Conservation (phyloP, 2,329 filamentous ascomycete genomes). For the Fusarium brachygibbosum region DNA sequence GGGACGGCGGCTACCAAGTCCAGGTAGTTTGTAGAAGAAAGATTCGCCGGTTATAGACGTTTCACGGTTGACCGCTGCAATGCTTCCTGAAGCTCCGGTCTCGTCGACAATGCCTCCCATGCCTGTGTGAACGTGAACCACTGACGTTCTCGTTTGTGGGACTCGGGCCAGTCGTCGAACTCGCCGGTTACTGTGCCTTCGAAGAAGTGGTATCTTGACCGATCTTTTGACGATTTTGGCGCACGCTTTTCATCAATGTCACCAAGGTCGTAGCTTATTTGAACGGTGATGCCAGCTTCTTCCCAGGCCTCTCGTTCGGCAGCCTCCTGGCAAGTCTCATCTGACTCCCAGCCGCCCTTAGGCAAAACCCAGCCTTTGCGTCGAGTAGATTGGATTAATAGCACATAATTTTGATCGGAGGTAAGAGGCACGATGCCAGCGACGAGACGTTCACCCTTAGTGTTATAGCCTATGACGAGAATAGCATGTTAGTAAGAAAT, state of each 20-base stretch:
- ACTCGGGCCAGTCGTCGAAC: constrained; percentile 92
- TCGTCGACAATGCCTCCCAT: constrained; percentile 78
- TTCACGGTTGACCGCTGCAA: constrained; percentile 83
- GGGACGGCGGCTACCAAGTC: constrained; percentile 2
- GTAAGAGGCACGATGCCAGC: constrained; percentile 94
- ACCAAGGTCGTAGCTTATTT: constrained; percentile 86
- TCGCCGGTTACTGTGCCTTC: constrained; percentile 90
- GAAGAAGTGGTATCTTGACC: constrained; percentile 81
- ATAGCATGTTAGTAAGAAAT: constrained; percentile 39
- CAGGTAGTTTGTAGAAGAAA: constrained; percentile 4
- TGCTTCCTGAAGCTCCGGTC: constrained; percentile 91
- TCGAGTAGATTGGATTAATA: constrained; percentile 92
- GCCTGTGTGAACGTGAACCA: constrained; percentile 92
- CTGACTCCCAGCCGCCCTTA: constrained; percentile 97
- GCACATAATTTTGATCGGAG: constrained; percentile 85
- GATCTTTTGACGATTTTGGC: constrained; percentile 77
- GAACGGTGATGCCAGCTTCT: constrained; percentile 92
- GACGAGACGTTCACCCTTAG: constrained; percentile 92
- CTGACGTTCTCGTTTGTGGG: constrained; percentile 87
- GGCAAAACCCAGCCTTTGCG: constrained; percentile 96
- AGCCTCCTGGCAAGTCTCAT: constrained; percentile 88
- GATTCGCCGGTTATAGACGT: constrained; percentile 45
- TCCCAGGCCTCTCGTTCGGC: constrained; percentile 96
- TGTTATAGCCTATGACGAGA: constrained; percentile 80
- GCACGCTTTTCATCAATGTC: constrained; percentile 86